Conservation (phyloP, 1,284 basidiomycete species). For the Marasmius oreades region DNA sequence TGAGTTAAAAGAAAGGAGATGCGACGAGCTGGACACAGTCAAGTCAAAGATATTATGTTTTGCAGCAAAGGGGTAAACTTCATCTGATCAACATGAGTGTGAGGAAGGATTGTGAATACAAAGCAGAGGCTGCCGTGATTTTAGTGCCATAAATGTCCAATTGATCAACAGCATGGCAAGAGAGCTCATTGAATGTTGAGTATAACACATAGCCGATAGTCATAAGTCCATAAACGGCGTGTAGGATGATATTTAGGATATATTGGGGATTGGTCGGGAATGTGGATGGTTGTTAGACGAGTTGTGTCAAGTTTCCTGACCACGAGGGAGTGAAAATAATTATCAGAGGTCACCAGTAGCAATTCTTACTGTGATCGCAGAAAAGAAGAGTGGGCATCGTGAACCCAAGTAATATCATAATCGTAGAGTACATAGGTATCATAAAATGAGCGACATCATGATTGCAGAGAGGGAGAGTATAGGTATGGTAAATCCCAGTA, state of each 20-base stretch:
- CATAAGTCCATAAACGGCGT: neutral
- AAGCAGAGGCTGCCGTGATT: neutral
- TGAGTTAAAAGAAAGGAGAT: conserved; percentile 8
- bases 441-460: no score
- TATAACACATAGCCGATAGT: neutral
- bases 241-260: neutral
- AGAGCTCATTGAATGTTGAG: neutral
- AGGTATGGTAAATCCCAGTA: no score
- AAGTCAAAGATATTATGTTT: conserved; percentile 6
- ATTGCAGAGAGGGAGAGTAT: no score
- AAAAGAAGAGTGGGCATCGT: no score
- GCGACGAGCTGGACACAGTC: conserved; percentile 7
- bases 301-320: neutral
- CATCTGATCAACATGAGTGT: conserved; percentile 7
- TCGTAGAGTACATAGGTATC: no score
- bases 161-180: neutral
- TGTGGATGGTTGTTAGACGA: neutral
- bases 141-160: neutral
- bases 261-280: neutral
- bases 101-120: neutral
- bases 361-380: no score
- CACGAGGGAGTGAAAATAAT: neutral
- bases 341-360: neutral
- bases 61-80: conserved; percentile 11
- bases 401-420: no score